Base-by-base conservation (phyloP, 768 basidiomycete genomes). In the Lepiota venenata region DNA sequence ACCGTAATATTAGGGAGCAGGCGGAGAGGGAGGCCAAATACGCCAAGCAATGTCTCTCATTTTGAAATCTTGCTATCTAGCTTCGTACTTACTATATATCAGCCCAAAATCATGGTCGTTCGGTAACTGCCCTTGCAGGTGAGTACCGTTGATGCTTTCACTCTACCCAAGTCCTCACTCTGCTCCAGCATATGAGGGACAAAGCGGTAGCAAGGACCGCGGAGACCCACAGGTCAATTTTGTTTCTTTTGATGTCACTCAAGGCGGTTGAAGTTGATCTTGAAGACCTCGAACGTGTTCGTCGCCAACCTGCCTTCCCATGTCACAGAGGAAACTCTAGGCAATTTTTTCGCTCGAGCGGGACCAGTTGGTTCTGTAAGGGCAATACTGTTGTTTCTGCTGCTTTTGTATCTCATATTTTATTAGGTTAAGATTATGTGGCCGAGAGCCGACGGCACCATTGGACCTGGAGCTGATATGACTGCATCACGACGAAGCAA, bases 401-500 rank as follows among this genome's bases (percentile, higher is more conserved):
- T 2, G 6, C 5, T 4, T 55, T 22, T 3, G 9, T 52, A 25
- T 56, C 16, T 38, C 18, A 14, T 52, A 9, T 35, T 11, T 21
- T 56, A 32, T 2, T 52, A 93, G 91, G 91, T 94, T 41, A 93
- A 96, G 76, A 85, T 98, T 60, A 98, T 98, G 95, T 98, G 94
- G 94, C 96, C 95, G n/a, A 85, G 96, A 38, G 81, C 84, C 10
- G 93, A 95, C 64, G 78, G 72, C 15, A 76, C 79, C 2, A 58
- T 70, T 5, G 86, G 87, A 27, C 85, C 87, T 45, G 91, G 87
- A 2, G 80, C 83, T 20, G 87, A 91, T 42, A 88, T 92, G 80
- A 87, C 87, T 20, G 69, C 80, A 7, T 79, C 84, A 14, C 79
- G 93, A 40, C 78, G 85, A 45, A 77, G 73, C 46, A 89, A 90